Evolutionary conservation across 139 green algal species (phyloP).

Genomic region (Chlorella sp.): DNA sequence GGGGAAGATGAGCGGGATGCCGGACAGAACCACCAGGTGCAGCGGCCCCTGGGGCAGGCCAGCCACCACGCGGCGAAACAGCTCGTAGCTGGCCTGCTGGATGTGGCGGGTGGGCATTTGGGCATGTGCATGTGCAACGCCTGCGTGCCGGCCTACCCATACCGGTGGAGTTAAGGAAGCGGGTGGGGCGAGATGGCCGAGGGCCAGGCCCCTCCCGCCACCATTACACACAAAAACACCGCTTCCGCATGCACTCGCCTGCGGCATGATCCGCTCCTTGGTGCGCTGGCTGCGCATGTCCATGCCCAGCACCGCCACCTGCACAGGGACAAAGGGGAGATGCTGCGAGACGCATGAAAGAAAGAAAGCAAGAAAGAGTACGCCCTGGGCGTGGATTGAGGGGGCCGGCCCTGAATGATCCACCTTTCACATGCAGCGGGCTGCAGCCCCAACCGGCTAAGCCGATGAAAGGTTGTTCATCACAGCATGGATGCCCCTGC

Average conservation of each 20-base stretch:
- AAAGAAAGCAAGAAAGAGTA: too few species aligned
- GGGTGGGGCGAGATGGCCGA: too few species aligned
- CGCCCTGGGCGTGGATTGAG: too few species aligned
- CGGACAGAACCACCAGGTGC: conserved; percentile 46
- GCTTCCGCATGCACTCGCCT: background rate
- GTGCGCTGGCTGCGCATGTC: conserved; percentile 54
- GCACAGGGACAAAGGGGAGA: background rate
- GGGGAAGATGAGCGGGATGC: conserved; percentile 51
- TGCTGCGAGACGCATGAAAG: too few species aligned
- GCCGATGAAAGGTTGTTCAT: too few species aligned
- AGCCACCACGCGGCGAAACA: background rate
- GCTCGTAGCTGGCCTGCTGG: conserved; percentile 2
- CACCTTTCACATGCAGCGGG: too few species aligned
- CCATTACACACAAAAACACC: too few species aligned
- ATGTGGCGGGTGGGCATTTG: background rate
- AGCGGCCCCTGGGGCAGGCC: conserved; percentile 28
- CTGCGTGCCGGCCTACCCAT: background rate
- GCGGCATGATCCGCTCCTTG: conserved; percentile 47
- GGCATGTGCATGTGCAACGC: background rate
- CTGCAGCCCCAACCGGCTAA: too few species aligned
- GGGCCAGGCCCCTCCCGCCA: too few species aligned
- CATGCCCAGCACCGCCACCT: conserved; percentile 47
- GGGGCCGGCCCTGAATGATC: too few species aligned
- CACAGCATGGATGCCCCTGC: too few species aligned
- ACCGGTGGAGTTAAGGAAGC: too few species aligned